Evolutionary conservation across 2,329 filamentous ascomycete genomes (phyloP), one percentile per base, ranked within the genome.

Genomic region (Colletotrichum liaoningense): DNA sequence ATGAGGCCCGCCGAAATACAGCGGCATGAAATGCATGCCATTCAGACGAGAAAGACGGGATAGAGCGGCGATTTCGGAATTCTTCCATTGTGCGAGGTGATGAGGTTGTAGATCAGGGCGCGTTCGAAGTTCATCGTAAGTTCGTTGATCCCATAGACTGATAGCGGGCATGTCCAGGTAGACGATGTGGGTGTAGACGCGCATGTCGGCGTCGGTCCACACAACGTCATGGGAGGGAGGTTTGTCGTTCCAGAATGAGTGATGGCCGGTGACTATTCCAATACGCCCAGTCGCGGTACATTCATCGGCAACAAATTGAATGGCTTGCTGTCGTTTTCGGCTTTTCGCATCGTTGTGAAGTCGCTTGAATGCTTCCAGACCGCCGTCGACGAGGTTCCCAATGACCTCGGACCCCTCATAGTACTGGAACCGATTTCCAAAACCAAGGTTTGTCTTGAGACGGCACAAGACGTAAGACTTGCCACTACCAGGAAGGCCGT

Each of bases 141-240:
- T 46, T n/a, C 83, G 81, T 22, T 81, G 84, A 55, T 84, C 64
- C 1, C 73, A 72, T 19, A 91, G 78, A 0, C 78, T 28, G 1
- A 83, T 76, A 0, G 82, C 74, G 1, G 82, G 75, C 1, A 84
- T 76, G 56, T 88, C 79, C 33, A 92, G 76, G 76, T 92, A 92
- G 14, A 93, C 56, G 16, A 93, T 88, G 75, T 92, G 89, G 0
- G 88, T 90, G 77, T 85, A 92, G 0, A 79, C 83, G 0, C 81
- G 56, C 4, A 86, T 62, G 69, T 92, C 90, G 8, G 76, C 80
- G 2, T 79, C 12, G 0, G 87, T 91, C 63, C 79, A 83, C 0
- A 89, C 83, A 6, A 74, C 19, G 1, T 77, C 22, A 28, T 22
- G 22, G 11, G 38, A 78, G 79, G n/a, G 30, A 49, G 9, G 77